Conservation (phyloP, 768 basidiomycete species). For the Phaeotremella fagi region DNA sequence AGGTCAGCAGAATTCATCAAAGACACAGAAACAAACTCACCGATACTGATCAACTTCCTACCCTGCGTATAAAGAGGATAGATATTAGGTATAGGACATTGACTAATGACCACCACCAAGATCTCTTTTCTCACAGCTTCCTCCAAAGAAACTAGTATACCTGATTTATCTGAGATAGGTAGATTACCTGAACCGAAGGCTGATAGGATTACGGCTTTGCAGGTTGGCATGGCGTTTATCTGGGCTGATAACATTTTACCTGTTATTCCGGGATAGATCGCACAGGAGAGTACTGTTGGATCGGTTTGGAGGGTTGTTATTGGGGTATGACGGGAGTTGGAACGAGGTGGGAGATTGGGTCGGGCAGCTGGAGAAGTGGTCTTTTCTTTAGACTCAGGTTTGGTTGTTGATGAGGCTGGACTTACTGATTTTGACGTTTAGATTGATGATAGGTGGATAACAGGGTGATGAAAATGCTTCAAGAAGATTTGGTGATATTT, state of each 20-base stretch:
- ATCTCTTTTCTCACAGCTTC: slow-evolving; percentile 35
- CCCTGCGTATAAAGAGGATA: slow-evolving; percentile 43
- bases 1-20: too few relatives aligned
- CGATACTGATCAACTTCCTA: slow-evolving; percentile 27
- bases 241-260: slow-evolving; percentile 35
- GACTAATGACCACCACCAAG: slow-evolving; percentile 39
- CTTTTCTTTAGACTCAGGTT: neutral
- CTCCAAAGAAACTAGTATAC: slow-evolving; percentile 23
- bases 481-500: slow-evolving; percentile 36
- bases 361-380: slow-evolving; percentile 10
- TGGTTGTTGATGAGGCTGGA: neutral
- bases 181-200: slow-evolving; percentile 40
- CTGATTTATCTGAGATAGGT: slow-evolving; percentile 28
- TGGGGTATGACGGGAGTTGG: slow-evolving; percentile 25
- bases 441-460: slow-evolving; percentile 31
- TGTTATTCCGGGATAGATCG: slow-evolving; percentile 40
- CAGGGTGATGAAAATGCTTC: slow-evolving; percentile 37
- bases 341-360: slow-evolving; percentile 17
- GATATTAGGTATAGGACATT: slow-evolving; percentile 38
- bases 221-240: slow-evolving; percentile 32
- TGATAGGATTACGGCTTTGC: slow-evolving; percentile 33
- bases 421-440: slow-evolving; percentile 44
- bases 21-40: slow-evolving; percentile 10
- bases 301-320: slow-evolving; percentile 20
- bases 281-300: slow-evolving; percentile 30